Conservation (phyloP, 352 stramenopile species). For the Pythium apleroticum region DNA sequence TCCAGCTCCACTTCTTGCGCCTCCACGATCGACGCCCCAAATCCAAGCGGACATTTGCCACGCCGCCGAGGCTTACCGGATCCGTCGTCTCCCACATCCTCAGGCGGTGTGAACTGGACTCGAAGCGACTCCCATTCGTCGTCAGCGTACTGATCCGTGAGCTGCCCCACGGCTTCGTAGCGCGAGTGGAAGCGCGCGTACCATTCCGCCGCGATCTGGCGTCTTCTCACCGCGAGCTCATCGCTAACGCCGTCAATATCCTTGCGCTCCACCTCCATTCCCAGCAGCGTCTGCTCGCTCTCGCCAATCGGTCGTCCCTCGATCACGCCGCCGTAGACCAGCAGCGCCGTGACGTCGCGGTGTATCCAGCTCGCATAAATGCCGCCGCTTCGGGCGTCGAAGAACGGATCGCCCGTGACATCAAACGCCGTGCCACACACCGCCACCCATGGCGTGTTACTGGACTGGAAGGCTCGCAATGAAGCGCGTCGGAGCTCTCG, state of each 20-base stretch:
- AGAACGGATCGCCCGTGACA: conserved; percentile 51
- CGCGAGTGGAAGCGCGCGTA: conserved; percentile 49
- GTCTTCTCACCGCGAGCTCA: conserved; percentile 27
- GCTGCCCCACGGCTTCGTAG: conserved; percentile 46
- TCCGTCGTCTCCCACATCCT: conserved; percentile 13
- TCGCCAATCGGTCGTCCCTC: conserved; percentile 4
- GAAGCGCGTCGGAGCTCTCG: conserved; percentile 1
- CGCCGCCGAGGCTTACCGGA: conserved; percentile 17
- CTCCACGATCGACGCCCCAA: conserved; percentile 38
- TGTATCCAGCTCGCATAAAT: conserved; percentile 53
- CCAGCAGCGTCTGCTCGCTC: conserved; percentile 23
- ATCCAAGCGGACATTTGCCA: conserved; percentile 61
- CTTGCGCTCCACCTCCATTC: conserved; percentile 9
- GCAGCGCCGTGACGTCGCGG: conserved; percentile 51
- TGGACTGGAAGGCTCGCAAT: conserved; percentile 30
- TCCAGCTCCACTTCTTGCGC: conserved; percentile 27
- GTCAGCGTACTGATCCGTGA: conserved; percentile 47
- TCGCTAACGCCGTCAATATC: conserved; percentile 10
- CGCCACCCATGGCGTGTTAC: conserved; percentile 38
- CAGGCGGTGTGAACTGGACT: conserved; percentile 32
- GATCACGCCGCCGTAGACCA: conserved; percentile 37
- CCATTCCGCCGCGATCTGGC: conserved; percentile 52
- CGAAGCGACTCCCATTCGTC: conserved; percentile 45
- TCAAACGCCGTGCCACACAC: conserved; percentile 57
- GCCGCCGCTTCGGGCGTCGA: conserved; percentile 31